These are phyloP conservation scores for Colletotrichum truncatum DNA, from an alignment of 2,329 filamentous ascomycete genomes.

Conservation along the genomic window DNA sequence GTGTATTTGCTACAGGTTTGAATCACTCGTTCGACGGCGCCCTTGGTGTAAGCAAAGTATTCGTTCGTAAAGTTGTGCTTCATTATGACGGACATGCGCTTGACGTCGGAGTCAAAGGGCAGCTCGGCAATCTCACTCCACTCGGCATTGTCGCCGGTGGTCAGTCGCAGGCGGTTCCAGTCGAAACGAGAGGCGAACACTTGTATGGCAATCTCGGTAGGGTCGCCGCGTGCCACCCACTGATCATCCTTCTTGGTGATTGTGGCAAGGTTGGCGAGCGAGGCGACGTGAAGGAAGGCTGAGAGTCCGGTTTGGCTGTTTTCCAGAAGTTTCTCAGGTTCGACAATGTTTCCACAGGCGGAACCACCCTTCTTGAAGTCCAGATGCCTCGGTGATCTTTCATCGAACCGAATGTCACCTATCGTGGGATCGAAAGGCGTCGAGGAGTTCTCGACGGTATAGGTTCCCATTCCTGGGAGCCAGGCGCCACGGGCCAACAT, in stretches of 20 bases:
- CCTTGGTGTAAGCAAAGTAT: constrained; percentile 61
- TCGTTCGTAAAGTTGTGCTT: constrained; percentile 36
- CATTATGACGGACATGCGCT: constrained; percentile 30
- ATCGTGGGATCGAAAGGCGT: constrained; percentile 59
- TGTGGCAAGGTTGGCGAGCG: constrained; percentile 66
- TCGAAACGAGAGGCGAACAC: constrained; percentile 72
- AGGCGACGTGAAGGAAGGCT: constrained; percentile 63
- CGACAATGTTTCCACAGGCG: constrained; percentile 11
- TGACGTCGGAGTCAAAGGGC: constrained; percentile 30
- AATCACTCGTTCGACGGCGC: constrained; percentile 74
- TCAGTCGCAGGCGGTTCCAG: constrained; percentile 59
- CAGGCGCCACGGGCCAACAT: constrained; percentile 28
- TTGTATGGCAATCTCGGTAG: constrained; percentile 74
- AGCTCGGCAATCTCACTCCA: constrained; percentile 65
- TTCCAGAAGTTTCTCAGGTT: constrained; percentile 37
- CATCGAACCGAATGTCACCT: constrained; percentile 48
- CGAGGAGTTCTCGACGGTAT: constrained; percentile 41
- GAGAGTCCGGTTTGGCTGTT: constrained; percentile 43
- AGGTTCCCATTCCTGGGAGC: constrained; percentile 31
- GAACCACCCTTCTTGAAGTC: constrained; percentile 23
- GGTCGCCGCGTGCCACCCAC: constrained; percentile 68
- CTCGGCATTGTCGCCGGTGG: constrained; percentile 43
- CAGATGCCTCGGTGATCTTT: constrained; percentile 13
- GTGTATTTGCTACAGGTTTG: constrained; percentile 61
- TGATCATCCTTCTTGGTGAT: constrained; percentile 55